phyloP scores from a whole-genome alignment of 306 rosid species.

The Glycyrrhiza uralensis region DNA sequence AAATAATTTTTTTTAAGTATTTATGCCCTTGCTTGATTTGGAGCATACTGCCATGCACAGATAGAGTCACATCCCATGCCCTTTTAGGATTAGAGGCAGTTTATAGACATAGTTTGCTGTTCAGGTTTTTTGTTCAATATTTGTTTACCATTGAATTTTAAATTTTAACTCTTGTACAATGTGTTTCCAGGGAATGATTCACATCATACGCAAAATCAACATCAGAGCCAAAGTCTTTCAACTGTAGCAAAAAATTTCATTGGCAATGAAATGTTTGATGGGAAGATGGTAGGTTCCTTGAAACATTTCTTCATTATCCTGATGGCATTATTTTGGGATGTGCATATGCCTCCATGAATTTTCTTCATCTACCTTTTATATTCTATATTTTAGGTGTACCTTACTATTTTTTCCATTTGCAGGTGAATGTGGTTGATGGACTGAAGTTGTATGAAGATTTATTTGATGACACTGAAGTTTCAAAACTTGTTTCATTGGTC shows the following conservation, averaged over 20 bases:
- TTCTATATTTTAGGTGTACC: background rate
- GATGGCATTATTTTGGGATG: background rate
- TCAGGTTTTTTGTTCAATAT: background rate
- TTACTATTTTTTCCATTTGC: constrained; percentile 2
- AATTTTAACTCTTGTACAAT: constrained; percentile 2
- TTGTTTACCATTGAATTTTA: background rate
- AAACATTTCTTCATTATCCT: constrained; percentile 1
- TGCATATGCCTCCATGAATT: background rate
- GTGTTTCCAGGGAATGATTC: constrained; percentile 55
- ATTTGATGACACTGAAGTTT: constrained; percentile 51
- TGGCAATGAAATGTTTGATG: constrained; percentile 63
- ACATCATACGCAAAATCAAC: constrained; percentile 35
- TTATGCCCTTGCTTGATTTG: background rate
- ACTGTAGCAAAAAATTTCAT: constrained; percentile 54
- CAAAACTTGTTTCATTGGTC: constrained; percentile 59
- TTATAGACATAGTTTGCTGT: background rate
- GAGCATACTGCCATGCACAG: background rate
- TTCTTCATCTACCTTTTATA: background rate
- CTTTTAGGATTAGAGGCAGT: background rate
- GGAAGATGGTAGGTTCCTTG: constrained; percentile 62
- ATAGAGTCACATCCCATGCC: background rate
- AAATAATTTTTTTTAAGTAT: background rate
- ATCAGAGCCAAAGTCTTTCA: constrained; percentile 45
- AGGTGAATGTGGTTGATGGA: constrained; percentile 88
- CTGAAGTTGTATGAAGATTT: constrained; percentile 67